A percentile compares a stretch with the other conserved stretches of the same genome.
These are phyloP conservation scores for Domatiomyces globalis DNA, from an alignment of 2,329 filamentous ascomycete genomes.

Conservation along the genomic window DNA sequence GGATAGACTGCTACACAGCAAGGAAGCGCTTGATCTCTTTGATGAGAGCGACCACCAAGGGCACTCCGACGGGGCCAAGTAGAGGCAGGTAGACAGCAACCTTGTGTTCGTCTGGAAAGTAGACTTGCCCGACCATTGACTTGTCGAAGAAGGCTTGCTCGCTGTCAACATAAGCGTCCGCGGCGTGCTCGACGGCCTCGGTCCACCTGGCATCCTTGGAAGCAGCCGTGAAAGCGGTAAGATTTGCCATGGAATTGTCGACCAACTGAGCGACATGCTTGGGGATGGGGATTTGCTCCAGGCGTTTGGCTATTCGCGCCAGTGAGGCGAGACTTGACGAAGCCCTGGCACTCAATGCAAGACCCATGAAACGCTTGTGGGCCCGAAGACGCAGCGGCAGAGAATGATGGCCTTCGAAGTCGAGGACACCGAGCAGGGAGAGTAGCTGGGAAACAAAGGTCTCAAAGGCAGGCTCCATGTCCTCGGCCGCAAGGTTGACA, in stretches of 20 bases:
- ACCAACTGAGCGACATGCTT: slow-evolving; percentile 75
- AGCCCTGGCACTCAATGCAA: slow-evolving; percentile 72
- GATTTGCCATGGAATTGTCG: slow-evolving; percentile 59
- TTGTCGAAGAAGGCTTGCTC: slow-evolving; percentile 97
- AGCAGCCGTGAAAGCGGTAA: slow-evolving; percentile 53
- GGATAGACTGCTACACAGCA: too few species aligned
- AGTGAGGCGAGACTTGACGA: slow-evolving; percentile 90
- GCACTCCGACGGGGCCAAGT: slow-evolving; percentile 79
- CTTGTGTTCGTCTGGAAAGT: slow-evolving; percentile 98
- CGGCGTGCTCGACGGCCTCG: slow-evolving; percentile 60
- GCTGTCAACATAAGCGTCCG: slow-evolving; percentile 73
- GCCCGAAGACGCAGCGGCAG: slow-evolving; percentile 74
- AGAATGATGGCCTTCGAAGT: slow-evolving; percentile 51
- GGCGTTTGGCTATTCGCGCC: slow-evolving; percentile 65
- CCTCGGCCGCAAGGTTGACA: slow-evolving; percentile 45
- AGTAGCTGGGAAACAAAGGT: slow-evolving; percentile 85
- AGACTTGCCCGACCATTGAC: slow-evolving; percentile 96
- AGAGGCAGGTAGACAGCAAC: slow-evolving; percentile 89
- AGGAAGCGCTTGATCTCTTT: slow-evolving; percentile 53
- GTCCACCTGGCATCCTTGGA: slow-evolving; percentile 49
- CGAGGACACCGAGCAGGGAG: slow-evolving; percentile 69
- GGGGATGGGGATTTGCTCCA: slow-evolving; percentile 85
- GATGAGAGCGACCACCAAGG: slow-evolving; percentile 65
- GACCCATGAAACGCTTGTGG: slow-evolving; percentile 69
- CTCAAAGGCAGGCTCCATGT: slow-evolving; percentile 65